A percentile compares a stretch with the other conserved stretches of the same genome.
These are phyloP conservation scores for Silene latifolia DNA, from an alignment of 148 eudicot species.

Conservation along the genomic window DNA sequence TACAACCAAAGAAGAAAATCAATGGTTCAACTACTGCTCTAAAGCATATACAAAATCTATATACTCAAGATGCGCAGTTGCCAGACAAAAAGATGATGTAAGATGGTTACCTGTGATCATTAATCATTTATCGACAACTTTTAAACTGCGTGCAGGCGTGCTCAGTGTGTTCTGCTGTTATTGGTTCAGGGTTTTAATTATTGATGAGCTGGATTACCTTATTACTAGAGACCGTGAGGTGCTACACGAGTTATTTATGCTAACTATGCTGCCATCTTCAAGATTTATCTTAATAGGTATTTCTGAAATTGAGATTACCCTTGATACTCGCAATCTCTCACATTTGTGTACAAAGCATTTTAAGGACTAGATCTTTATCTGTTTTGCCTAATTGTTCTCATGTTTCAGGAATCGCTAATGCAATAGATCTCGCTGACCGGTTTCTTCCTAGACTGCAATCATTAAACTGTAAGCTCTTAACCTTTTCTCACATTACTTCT, in stretches of 20 bases:
- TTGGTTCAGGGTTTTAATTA: conserved; percentile 55
- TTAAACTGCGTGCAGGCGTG: background rate
- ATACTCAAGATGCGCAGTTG: conserved; percentile 45
- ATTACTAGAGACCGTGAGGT: conserved; percentile 82
- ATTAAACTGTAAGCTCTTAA: conserved; percentile 58
- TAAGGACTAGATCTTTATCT: background rate
- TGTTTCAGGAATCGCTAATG: conserved; percentile 79
- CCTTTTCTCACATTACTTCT: background rate
- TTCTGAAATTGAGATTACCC: background rate
- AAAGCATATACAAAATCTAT: conserved; percentile 55
- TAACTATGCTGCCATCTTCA: conserved; percentile 78
- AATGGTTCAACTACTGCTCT: conserved; percentile 47
- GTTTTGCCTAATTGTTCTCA: conserved; percentile 11
- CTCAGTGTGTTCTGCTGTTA: background rate
- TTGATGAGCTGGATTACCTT: conserved; percentile 86
- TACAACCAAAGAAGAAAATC: conserved; percentile 48
- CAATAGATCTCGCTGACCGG: conserved; percentile 84
- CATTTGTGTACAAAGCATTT: background rate
- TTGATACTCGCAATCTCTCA: background rate
- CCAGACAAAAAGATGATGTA: conserved; percentile 63
- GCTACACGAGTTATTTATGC: conserved; percentile 90
- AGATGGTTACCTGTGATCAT: conserved; percentile 24
- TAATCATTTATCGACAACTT: background rate
- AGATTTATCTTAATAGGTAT: conserved; percentile 75
- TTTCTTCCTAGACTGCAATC: conserved; percentile 87